Percentiles rank a stretch among this genome's conserved stretches.
phyloP scores from a whole-genome alignment of 257 asterid species.

The Solanum corneliomulleri region DNA sequence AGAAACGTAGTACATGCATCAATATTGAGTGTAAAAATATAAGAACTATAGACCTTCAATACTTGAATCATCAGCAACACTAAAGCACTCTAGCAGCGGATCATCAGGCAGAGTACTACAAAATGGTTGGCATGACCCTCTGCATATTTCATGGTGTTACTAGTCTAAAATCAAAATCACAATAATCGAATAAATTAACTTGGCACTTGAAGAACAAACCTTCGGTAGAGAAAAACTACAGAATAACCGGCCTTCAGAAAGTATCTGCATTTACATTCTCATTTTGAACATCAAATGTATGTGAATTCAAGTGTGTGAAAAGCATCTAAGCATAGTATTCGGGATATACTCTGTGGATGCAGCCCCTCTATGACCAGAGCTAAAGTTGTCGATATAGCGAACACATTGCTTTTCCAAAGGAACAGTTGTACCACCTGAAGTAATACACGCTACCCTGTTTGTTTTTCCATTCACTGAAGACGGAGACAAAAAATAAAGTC shows the following conservation, averaged over 20 bases:
- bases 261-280: slow-evolving; percentile 38
- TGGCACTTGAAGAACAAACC: slow-evolving; percentile 23
- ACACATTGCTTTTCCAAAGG: slow-evolving; percentile 84
- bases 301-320: background rate
- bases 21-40: background rate
- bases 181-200: background rate
- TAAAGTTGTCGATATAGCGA: slow-evolving; percentile 87
- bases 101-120: slow-evolving; percentile 75
- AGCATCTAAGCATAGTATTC: background rate
- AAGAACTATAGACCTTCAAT: slow-evolving; percentile 40
- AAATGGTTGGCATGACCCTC: slow-evolving; percentile 86
- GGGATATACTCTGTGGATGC: slow-evolving; percentile 78
- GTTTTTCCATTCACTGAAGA: slow-evolving; percentile 28
- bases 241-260: slow-evolving; percentile 81
- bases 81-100: slow-evolving; percentile 76
- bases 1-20: background rate
- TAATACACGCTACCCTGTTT: slow-evolving; percentile 68
- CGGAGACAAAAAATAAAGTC: background rate
- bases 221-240: slow-evolving; percentile 70
- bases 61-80: slow-evolving; percentile 33
- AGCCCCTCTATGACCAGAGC: slow-evolving; percentile 96
- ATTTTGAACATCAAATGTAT: background rate
- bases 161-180: background rate
- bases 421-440: slow-evolving; percentile 96
- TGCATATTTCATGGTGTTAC: slow-evolving; percentile 9